Evolutionary conservation across 306 rosid genomes (phyloP).

Genomic region (Inga oerstediana): DNA sequence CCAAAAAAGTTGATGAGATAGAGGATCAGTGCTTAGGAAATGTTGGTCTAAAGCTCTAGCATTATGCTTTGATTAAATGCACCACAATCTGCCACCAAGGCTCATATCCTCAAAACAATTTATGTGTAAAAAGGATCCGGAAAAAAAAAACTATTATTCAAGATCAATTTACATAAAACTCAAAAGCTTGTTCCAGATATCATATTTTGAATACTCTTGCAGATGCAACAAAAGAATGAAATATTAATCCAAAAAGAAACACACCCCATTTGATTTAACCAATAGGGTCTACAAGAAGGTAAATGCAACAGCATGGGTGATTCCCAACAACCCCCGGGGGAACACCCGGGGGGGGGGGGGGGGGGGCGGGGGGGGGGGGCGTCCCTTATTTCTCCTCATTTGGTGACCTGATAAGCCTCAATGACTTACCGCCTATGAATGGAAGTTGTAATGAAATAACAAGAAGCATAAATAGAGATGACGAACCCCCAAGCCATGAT

Average conservation of each 20-base stretch:
- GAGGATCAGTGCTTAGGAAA: background rate
- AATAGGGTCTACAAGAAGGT: background rate
- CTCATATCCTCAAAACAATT: background rate
- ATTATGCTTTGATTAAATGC: background rate
- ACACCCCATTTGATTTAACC: background rate
- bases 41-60: background rate
- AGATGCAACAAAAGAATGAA: background rate
- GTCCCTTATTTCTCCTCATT: background rate
- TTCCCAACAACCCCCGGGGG: background rate
- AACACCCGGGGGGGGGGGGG: background rate
- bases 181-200: background rate
- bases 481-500: conserved; percentile 86
- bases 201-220: background rate
- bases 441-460: conserved; percentile 25
- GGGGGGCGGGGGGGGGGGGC: background rate
- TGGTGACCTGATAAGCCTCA: conserved; percentile 11
- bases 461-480: conserved; percentile 20
- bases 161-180: background rate
- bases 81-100: background rate
- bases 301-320: background rate
- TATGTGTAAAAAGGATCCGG: background rate
- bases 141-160: background rate
- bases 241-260: background rate
- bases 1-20: background rate
- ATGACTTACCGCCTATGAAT: background rate